Base-by-base conservation (phyloP, 176 grass and related monocot genomes). In the Carex cristatella region DNA sequence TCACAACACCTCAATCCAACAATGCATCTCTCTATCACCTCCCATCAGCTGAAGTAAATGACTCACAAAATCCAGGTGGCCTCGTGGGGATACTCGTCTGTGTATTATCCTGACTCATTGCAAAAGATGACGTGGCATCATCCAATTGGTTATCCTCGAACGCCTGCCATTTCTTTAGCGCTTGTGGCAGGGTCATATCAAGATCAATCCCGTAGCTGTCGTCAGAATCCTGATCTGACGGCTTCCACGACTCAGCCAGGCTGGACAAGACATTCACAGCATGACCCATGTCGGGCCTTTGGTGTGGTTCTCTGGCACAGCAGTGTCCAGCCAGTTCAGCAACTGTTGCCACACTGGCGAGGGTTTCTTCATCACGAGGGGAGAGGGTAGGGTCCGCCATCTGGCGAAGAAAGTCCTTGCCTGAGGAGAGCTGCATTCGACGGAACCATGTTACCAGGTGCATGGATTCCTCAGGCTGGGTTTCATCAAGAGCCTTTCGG, bases 391-490 rank as follows among this genome's bases (percentile, higher is more conserved):
- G 83, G 84, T 97, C 92, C 0, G 94, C 91, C 83, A 93, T 89
- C 87, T 97, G 91, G 18, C 76, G 84, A 71, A 94, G 92, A 1
- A 86, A 90, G 35, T 91, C 94, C 65, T 92, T 93, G 86, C 85
- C 58, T 3, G 61, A 83, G 18, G 81, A 88, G 62, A 97, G 87
- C 79, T 94, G 95, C 91, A 93, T 94, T 40, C 95, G 86, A 11
- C 95, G 79, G 88, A 97, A 97, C 92, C 95, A 97, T 12, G 92
- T 94, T 28, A 97, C 95, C n/a, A 97, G 72, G 83, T 97, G 95
- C 92, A 97, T 90, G 84, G 90, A 94, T 44, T 97, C 95, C 86
- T 97, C 92, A 44, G 95, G 91, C 61, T 93, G 91, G 42, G 87
- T 88, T 37, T 94, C 91, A 82, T 94, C 95, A 19, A 97, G 87